Percentiles rank a stretch among this genome's conserved stretches.
These are phyloP conservation scores for Epichloe hybrida DNA, from an alignment of 2,329 filamentous ascomycete species.

Conservation along the genomic window DNA sequence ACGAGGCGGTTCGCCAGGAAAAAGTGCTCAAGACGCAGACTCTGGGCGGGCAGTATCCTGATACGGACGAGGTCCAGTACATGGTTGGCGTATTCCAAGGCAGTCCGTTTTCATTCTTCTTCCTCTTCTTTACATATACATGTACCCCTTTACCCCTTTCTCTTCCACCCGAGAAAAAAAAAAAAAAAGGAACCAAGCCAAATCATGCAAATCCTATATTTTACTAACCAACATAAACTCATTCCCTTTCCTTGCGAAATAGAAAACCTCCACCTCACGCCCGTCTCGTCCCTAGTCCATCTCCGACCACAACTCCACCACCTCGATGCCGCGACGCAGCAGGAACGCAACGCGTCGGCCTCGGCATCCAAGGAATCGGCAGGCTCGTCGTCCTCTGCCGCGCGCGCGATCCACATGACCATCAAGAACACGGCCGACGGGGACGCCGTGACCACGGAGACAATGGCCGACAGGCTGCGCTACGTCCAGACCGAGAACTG, in stretches of 20 bases:
- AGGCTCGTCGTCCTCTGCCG: constrained; percentile 30
- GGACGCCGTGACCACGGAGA: constrained; percentile 51
- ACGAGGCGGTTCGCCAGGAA: constrained; percentile 53
- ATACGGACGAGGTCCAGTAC: constrained; percentile 61
- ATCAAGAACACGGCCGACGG: constrained; percentile 64
- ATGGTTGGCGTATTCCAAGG: constrained; percentile 87
- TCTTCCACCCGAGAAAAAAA: constrained; percentile 2
- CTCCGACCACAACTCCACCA: constrained; percentile 88
- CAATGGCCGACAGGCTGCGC: constrained; percentile 62
- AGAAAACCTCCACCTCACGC: constrained; percentile 81
- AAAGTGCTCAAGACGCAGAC: constrained; percentile 70
- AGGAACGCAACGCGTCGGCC: constrained; percentile 37
- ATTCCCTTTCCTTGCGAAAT: too few relatives aligned
- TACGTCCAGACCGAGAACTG: constrained; percentile 72
- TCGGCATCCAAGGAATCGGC: constrained; percentile 22
- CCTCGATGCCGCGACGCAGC: constrained; percentile 70
- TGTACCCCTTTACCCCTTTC: background rate
- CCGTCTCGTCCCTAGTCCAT: constrained; percentile 69
- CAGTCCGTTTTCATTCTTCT: constrained; percentile 38
- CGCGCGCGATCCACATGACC: constrained; percentile 73
- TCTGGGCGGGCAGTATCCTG: constrained; percentile 66
- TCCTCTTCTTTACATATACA: too few relatives aligned
- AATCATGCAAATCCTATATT: background rate
- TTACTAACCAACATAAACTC: background rate
- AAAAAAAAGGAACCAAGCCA: background rate